Percentiles rank a stretch among this genome's conserved stretches.
Evolutionary conservation across 1,139 yeast species (phyloP).

Genomic region (Blastobotrys persicus): DNA sequence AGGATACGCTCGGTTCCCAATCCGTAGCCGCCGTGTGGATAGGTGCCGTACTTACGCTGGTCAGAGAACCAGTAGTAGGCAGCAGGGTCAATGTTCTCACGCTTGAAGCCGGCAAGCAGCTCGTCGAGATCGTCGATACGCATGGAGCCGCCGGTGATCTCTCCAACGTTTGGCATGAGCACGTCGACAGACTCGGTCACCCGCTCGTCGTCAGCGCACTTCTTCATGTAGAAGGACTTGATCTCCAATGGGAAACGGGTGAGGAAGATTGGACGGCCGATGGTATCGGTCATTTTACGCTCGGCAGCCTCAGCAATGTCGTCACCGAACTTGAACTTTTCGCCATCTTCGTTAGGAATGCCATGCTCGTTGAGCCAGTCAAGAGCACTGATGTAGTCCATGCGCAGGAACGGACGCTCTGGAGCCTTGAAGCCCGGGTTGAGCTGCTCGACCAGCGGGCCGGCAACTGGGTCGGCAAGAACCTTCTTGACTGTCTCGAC

Average conservation of each 20-base stretch:
- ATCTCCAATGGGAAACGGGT: conserved; percentile 95
- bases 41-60: conserved; percentile 94
- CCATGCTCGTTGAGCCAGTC: conserved; percentile 97
- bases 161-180: conserved; percentile 98
- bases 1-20: conserved; percentile 96
- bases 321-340: conserved; percentile 91
- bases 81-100: conserved; percentile 80
- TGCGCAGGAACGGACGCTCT: conserved; percentile 78
- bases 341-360: conserved; percentile 90
- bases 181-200: conserved; percentile 98
- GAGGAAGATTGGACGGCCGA: conserved; percentile 87
- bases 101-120: conserved; percentile 82
- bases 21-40: conserved; percentile 99
- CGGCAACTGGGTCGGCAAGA: conserved; percentile 85
- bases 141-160: conserved; percentile 98
- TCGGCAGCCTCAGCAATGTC: conserved; percentile 99
- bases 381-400: conserved; percentile 87
- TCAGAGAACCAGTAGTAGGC: conserved; percentile 95
- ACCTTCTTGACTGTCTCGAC: conserved; percentile 69
- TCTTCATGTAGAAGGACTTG: conserved; percentile 97
- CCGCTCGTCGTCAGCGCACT: conserved; percentile 82
- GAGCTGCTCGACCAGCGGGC: conserved; percentile 83
- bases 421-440: conserved; percentile 91
- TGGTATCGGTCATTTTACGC: conserved; percentile 95
- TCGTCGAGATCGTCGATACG: conserved; percentile 84